Conservation (phyloP, 257 asterid species). For the Solanum piurae region DNA sequence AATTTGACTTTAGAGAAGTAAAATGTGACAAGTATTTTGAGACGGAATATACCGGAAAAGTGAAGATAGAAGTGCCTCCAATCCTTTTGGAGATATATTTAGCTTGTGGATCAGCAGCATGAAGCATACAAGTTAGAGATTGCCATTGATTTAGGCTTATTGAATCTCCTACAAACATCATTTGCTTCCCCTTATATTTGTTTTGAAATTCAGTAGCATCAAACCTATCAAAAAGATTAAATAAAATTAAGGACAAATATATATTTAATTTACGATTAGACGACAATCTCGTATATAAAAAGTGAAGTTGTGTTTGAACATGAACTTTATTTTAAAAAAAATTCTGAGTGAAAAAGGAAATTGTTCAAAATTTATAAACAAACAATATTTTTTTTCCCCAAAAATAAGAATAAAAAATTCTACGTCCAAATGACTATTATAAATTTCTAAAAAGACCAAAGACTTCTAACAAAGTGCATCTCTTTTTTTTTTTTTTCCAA, state of each 20-base stretch:
- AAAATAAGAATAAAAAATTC: background rate
- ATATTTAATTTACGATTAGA: background rate
- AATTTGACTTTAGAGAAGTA: background rate
- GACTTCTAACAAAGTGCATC: background rate
- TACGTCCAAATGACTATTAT: background rate
- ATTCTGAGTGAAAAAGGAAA: background rate
- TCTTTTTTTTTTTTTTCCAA: background rate
- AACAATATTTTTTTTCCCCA: background rate
- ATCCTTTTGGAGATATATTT: background rate
- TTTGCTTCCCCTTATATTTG: conserved; percentile 20
- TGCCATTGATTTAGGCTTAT: conserved; percentile 40
- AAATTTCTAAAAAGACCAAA: background rate
- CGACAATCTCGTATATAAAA: background rate
- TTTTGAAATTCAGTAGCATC: conserved; percentile 6
- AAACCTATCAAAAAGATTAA: conserved; percentile 12
- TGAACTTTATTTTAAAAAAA: background rate
- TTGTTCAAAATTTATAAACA: background rate
- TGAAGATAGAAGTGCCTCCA: conserved; percentile 18
- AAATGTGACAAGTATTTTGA: background rate
- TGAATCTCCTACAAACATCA: conserved; percentile 46
- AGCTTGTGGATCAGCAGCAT: conserved; percentile 18
- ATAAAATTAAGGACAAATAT: background rate
- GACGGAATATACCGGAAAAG: conserved; percentile 13
- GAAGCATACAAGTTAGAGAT: conserved; percentile 32
- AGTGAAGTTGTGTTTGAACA: background rate